Conservation (phyloP, 2,329 filamentous ascomycete genomes). For the Alternaria triticimaculans region DNA sequence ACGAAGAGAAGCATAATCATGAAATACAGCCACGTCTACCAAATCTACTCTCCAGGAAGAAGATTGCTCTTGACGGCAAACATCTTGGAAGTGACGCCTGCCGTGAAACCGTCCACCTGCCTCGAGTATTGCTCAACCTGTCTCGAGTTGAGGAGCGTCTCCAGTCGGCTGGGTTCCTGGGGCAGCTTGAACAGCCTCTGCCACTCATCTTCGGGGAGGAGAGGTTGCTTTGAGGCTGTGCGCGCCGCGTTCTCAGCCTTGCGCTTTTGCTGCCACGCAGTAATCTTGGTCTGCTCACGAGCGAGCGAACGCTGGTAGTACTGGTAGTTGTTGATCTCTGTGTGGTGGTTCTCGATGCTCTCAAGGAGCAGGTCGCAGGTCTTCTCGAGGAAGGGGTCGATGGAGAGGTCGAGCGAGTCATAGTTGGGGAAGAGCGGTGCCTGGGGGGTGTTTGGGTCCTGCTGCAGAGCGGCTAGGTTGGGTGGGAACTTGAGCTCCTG, state of each 20-base stretch:
- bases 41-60: conserved; percentile 60
- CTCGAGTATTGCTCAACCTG: conserved; percentile 98
- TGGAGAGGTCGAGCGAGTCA: conserved; percentile 87
- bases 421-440: conserved; percentile 83
- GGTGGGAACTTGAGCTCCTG: conserved; percentile 76
- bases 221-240: conserved; percentile 82
- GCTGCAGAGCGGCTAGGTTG: conserved; percentile 78
- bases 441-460: conserved; percentile 64
- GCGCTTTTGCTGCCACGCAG: conserved; percentile 94
- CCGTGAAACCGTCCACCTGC: conserved; percentile 95
- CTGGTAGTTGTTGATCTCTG: conserved; percentile 98
- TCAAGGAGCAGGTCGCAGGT: conserved; percentile 95
- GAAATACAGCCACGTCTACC: conserved; percentile 27
- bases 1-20: conserved; percentile 43
- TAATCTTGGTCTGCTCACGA: conserved; percentile 95
- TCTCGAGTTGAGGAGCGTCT: conserved; percentile 91
- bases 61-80: conserved; percentile 84
- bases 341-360: conserved; percentile 97
- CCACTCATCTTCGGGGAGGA: conserved; percentile 96
- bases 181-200: conserved; percentile 97
- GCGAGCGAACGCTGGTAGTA: conserved; percentile 93
- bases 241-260: conserved; percentile 93
- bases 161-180: conserved; percentile 88
- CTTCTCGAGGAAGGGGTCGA: conserved; percentile 98
- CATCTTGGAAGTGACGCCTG: conserved; percentile 93